Percentiles rank a stretch among this genome's conserved stretches.
Conservation (phyloP, 495 filamentous ascomycete genomes). For the Thermochaetoides thermophila region DNA sequence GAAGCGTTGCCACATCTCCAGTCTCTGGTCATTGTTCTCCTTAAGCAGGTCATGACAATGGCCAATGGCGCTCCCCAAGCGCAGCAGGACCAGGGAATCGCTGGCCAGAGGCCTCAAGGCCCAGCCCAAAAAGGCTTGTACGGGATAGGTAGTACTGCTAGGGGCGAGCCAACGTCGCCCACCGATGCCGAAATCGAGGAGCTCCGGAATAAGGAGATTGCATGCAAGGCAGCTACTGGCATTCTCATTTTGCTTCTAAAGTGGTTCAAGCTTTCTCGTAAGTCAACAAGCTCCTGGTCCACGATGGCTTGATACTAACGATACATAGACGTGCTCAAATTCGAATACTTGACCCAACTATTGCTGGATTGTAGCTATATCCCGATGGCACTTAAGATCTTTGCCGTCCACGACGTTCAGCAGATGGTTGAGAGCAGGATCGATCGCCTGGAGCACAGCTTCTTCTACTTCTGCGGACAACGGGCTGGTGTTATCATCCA, state of each 20-base stretch:
- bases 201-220: slow-evolving; percentile 67
- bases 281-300: too few relatives aligned
- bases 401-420: slow-evolving; percentile 84
- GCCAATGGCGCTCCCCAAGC: too few relatives aligned
- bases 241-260: slow-evolving; percentile 75
- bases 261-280: slow-evolving; percentile 94
- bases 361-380: slow-evolving; percentile 88
- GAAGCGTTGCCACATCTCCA: slow-evolving; percentile 71
- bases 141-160: too few relatives aligned
- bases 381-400: slow-evolving; percentile 79
- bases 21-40: slow-evolving; percentile 81
- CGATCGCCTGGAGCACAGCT: slow-evolving; percentile 73
- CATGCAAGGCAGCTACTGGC: slow-evolving; percentile 77
- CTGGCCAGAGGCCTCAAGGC: too few relatives aligned
- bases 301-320: too few relatives aligned
- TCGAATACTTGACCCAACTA: slow-evolving; percentile 88
- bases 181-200: slow-evolving; percentile 62
- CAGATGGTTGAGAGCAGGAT: slow-evolving; percentile 70
- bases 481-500: slow-evolving; percentile 21
- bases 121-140: too few relatives aligned
- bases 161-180: slow-evolving; percentile 24
- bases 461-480: slow-evolving; percentile 74
- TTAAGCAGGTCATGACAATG: slow-evolving; percentile 73
- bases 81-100: too few relatives aligned
- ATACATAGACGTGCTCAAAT: slow-evolving; percentile 94